Conservation (phyloP, 495 filamentous ascomycete species). For the Trichoderma parareesei region DNA sequence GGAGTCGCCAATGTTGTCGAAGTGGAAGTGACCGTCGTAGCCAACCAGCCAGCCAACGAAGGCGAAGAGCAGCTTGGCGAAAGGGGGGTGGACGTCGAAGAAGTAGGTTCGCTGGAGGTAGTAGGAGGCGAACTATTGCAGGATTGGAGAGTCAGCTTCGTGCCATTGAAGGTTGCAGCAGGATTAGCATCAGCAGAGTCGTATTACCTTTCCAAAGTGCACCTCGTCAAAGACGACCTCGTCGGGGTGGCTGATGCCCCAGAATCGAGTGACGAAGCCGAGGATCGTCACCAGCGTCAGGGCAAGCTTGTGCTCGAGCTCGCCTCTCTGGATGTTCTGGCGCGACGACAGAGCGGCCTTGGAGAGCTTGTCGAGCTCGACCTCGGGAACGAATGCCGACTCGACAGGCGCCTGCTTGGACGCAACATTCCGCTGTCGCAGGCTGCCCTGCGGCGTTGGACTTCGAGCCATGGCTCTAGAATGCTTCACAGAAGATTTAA, state of each 20-base stretch:
- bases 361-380: slow-evolving; percentile 37
- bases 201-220: slow-evolving; percentile 93
- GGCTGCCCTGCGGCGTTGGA: slow-evolving; percentile 37
- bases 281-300: slow-evolving; percentile 67
- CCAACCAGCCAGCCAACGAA: slow-evolving; percentile 93
- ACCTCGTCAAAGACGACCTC: slow-evolving; percentile 99
- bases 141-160: slow-evolving; percentile 15
- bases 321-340: slow-evolving; percentile 24
- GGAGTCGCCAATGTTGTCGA: slow-evolving; percentile 98
- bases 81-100: slow-evolving; percentile 98
- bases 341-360: slow-evolving; percentile 20
- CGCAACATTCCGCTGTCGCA: slow-evolving; percentile 47
- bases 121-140: slow-evolving; percentile 77
- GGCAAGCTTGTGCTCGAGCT: slow-evolving; percentile 82
- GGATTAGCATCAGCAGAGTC: not conserved
- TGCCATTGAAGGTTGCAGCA: not conserved
- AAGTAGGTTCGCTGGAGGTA: slow-evolving; percentile 98
- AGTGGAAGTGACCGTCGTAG: slow-evolving; percentile 94
- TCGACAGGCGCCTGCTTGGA: slow-evolving; percentile 37
- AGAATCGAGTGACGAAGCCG: slow-evolving; percentile 90
- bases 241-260: slow-evolving; percentile 86
- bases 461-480: slow-evolving; percentile 26
- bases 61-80: slow-evolving; percentile 84
- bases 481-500: slow-evolving; percentile 10
- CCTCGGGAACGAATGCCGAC: slow-evolving; percentile 27